These are phyloP conservation scores for Fraxinus latifolia DNA, from an alignment of 305 asterid genomes.

Conservation along the genomic window DNA sequence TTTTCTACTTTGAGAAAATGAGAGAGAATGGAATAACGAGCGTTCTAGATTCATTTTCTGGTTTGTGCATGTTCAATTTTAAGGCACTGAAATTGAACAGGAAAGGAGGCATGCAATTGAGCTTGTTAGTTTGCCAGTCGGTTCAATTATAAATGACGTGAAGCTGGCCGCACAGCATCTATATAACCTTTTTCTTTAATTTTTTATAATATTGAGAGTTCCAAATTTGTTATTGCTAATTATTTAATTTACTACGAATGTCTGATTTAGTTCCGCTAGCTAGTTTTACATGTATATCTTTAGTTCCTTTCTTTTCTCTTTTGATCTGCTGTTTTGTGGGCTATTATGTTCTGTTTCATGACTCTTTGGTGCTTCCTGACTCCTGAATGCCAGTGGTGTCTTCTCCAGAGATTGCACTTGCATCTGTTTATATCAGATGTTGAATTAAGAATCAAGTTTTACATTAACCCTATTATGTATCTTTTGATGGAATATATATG, in stretches of 20 bases:
- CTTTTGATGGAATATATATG: conserved; percentile 15
- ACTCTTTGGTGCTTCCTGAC: not conserved
- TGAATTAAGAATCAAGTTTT: conserved; percentile 4
- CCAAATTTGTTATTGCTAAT: not conserved
- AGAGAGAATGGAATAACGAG: not conserved
- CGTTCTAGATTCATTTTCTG: not conserved
- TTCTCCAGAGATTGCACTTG: not conserved
- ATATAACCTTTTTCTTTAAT: not conserved
- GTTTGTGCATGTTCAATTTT: not conserved
- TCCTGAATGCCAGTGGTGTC: not conserved
- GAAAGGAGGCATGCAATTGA: not conserved
- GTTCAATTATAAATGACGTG: not conserved
- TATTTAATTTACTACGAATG: not conserved
- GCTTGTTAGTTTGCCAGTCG: not conserved
- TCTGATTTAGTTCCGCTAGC: not conserved
- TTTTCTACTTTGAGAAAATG: not conserved
- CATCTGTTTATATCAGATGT: conserved; percentile 4
- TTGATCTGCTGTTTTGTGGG: not conserved
- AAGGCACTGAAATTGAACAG: not conserved
- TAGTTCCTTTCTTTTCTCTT: not conserved
- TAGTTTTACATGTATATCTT: not conserved
- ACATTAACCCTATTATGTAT: not conserved
- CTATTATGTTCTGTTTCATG: not conserved
- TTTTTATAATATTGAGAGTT: not conserved
- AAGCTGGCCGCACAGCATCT: not conserved